phyloP scores from a whole-genome alignment of 108 stramenopile genomes.

The Cyclostephanos tholiformis region DNA sequence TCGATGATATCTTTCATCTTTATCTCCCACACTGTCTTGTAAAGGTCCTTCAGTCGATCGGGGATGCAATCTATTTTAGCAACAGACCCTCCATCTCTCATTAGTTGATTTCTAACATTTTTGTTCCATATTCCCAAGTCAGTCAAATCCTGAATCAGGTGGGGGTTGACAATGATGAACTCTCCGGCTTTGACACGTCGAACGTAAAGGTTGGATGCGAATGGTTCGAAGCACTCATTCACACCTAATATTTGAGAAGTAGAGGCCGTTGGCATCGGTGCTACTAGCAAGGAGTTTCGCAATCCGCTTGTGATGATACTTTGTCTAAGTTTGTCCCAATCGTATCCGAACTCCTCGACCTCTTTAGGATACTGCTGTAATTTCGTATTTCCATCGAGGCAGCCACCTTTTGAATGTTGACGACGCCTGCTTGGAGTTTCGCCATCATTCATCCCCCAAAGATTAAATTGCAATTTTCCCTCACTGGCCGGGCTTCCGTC shows the following conservation, averaged over 20 bases:
- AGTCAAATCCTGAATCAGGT: conserved; percentile 93
- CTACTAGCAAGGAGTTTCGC: conserved; percentile 93
- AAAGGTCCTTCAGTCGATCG: conserved; percentile 85
- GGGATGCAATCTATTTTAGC: conserved; percentile 85
- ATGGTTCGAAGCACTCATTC: conserved; percentile 98
- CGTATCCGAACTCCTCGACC: conserved; percentile 61
- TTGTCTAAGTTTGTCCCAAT: conserved; percentile 84
- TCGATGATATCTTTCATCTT: conserved; percentile 93
- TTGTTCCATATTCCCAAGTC: conserved; percentile 95
- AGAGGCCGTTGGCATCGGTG: conserved; percentile 99
- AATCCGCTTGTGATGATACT: conserved; percentile 81
- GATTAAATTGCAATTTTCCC: conserved; percentile 90
- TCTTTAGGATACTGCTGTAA: conserved; percentile 40
- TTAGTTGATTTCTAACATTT: conserved; percentile 89
- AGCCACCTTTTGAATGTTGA: neutral
- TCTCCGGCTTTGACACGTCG: conserved; percentile 97
- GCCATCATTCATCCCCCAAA: conserved; percentile 85
- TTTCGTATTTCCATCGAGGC: neutral
- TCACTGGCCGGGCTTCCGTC: conserved; percentile 88
- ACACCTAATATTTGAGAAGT: conserved; percentile 97
- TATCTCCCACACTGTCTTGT: conserved; percentile 99
- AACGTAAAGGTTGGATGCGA: conserved; percentile 95
- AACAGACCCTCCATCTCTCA: conserved; percentile 91
- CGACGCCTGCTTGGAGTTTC: conserved; percentile 63
- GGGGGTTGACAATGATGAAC: conserved; percentile 96